These are phyloP conservation scores for Diplocarpon mali DNA, from an alignment of 2,329 filamentous ascomycete genomes.

Conservation along the genomic window DNA sequence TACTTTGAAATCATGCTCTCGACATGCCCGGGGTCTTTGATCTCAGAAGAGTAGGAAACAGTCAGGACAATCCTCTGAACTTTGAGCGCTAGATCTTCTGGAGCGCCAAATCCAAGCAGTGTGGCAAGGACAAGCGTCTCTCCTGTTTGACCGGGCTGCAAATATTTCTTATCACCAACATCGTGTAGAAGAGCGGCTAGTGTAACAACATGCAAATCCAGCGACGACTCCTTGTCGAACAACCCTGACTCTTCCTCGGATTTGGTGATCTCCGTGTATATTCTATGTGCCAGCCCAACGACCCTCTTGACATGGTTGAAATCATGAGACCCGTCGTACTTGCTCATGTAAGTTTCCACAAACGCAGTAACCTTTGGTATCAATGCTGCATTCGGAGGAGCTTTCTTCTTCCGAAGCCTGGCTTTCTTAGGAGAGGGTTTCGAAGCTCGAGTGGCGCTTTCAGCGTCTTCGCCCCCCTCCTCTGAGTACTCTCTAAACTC, in stretches of 20 bases:
- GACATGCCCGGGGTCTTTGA: slow-evolving; percentile 51
- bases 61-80: slow-evolving; percentile 66
- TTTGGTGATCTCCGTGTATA: slow-evolving; percentile 22
- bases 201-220: slow-evolving; percentile 45
- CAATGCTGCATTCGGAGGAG: slow-evolving; percentile 18
- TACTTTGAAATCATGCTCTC: slow-evolving; percentile 45
- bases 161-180: slow-evolving; percentile 55
- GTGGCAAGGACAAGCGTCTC: slow-evolving; percentile 46
- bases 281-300: slow-evolving; percentile 49
- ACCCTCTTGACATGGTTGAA: slow-evolving; percentile 78
- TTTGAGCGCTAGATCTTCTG: slow-evolving; percentile 47
- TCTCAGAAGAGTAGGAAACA: slow-evolving; percentile 72
- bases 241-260: slow-evolving; percentile 9
- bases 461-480: slow-evolving; percentile 10
- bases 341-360: slow-evolving; percentile 61
- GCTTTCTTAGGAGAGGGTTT: slow-evolving; percentile 8
- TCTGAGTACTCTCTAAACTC: slow-evolving; percentile 23
- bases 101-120: slow-evolving; percentile 48
- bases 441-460: slow-evolving; percentile 1
- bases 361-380: slow-evolving; percentile 47
- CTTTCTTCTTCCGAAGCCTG: slow-evolving; percentile 12
- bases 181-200: slow-evolving; percentile 77
- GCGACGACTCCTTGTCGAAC: slow-evolving; percentile 28
- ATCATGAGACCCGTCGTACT: slow-evolving; percentile 80
- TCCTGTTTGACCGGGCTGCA: slow-evolving; percentile 41